Evolutionary conservation across 306 rosid species (phyloP).

Genomic region (Luffa aegyptiaca): DNA sequence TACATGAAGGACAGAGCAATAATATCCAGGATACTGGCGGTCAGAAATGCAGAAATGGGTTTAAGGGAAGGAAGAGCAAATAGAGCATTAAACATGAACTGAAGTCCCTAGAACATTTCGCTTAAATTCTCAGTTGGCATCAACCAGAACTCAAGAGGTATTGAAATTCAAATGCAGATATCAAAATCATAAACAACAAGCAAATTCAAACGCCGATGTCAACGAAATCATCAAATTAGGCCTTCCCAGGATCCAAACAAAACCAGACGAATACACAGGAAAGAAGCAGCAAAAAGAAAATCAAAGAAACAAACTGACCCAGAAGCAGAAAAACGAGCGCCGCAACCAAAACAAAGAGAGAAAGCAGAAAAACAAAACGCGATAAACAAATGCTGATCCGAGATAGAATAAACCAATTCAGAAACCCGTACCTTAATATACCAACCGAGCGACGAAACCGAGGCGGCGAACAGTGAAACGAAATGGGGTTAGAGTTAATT

Average conservation of each 20-base stretch:
- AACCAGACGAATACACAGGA: background rate
- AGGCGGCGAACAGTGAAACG: conserved; percentile 15
- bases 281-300: background rate
- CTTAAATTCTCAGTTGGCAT: background rate
- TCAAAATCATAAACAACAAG: background rate
- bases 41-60: background rate
- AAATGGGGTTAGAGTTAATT: conserved; percentile 1
- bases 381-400: background rate
- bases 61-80: background rate
- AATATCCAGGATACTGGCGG: background rate
- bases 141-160: background rate
- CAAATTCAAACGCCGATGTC: background rate
- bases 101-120: background rate
- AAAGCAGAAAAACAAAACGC: background rate
- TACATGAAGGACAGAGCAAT: background rate
- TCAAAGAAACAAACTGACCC: background rate
- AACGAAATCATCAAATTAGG: conserved; percentile 8
- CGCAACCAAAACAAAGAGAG: conserved; percentile 3
- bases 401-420: background rate
- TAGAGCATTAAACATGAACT: background rate
- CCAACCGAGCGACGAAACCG: conserved; percentile 27
- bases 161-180: background rate
- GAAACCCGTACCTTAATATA: conserved; percentile 12
- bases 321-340: conserved; percentile 1
- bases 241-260: conserved; percentile 1